Evolutionary conservation across 2,329 filamentous ascomycete genomes (phyloP).

Genomic region (Chalaropsis thielavioides): DNA sequence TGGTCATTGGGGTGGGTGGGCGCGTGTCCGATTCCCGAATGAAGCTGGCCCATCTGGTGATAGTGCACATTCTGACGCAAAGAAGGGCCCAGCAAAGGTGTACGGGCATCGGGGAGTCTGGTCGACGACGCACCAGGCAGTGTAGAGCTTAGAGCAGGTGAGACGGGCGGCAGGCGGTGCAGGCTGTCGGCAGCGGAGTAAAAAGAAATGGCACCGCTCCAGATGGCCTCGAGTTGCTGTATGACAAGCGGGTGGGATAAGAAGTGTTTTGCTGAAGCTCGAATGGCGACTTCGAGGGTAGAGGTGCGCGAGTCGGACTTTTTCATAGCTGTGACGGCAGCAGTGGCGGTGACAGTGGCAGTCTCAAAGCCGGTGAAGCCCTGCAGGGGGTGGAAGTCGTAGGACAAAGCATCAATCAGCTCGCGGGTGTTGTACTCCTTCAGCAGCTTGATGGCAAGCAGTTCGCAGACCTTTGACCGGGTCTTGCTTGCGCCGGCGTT

Average conservation of each 20-base stretch:
- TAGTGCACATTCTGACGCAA: slow-evolving; percentile 12
- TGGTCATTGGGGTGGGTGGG: slow-evolving; percentile 18
- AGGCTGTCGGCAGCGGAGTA: slow-evolving; percentile 76
- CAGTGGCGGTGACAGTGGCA: slow-evolving; percentile 26
- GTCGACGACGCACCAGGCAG: neutral
- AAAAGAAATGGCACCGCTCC: slow-evolving; percentile 91
- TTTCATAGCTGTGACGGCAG: slow-evolving; percentile 25
- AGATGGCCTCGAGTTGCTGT: slow-evolving; percentile 91
- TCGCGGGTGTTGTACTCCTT: slow-evolving; percentile 83
- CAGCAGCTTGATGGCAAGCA: slow-evolving; percentile 75
- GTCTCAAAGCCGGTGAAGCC: slow-evolving; percentile 45
- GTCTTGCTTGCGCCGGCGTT: slow-evolving; percentile 75
- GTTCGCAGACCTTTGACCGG: slow-evolving; percentile 74
- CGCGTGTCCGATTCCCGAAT: neutral
- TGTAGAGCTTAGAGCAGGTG: slow-evolving; percentile 18
- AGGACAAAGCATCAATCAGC: slow-evolving; percentile 84
- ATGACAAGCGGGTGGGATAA: slow-evolving; percentile 83
- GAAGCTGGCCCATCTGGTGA: slow-evolving; percentile 4
- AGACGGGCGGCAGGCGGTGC: slow-evolving; percentile 42
- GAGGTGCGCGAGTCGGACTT: slow-evolving; percentile 55
- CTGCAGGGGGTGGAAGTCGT: slow-evolving; percentile 87
- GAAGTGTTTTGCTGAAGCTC: slow-evolving; percentile 83
- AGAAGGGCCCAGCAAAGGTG: slow-evolving; percentile 10
- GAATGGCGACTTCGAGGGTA: slow-evolving; percentile 82
- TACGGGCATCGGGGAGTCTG: slow-evolving; percentile 13